Evolutionary conservation across 2,329 filamentous ascomycete genomes (phyloP), one percentile per base, ranked within the genome.

Genomic region (Emericellopsis cladophorae): DNA sequence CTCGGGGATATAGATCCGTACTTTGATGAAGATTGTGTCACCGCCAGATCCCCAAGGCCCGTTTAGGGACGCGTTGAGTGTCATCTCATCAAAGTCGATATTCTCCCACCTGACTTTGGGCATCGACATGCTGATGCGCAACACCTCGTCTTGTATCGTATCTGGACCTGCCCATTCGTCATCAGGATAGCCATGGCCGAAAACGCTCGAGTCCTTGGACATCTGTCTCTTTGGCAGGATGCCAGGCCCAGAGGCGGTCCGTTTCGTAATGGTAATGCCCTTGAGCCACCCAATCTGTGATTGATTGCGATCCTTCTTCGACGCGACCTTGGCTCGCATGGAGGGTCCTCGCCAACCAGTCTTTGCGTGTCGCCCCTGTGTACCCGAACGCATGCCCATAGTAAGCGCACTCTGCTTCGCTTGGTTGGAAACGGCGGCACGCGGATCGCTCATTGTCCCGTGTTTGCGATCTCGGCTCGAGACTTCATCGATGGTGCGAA

Each of bases 241-340:
- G 26, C 32, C 23, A 22, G 38, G 39, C 4, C 34, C 64, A 2
- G 62, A 62, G 2, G 62, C 54, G 47, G 71, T 75, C 41, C 67
- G 63, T 54, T 72, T 76, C 38, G 68, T 76, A 64, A 80, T 76
- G 26, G 71, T 78, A 44, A 82, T 77, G 5, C 78, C 77, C 51
- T 76, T 79, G 73, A 82, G 81, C 78, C 78, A 82, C 12, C 73
- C 75, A 41, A 82, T 76, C 46, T 81, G 76, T 18, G 72, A 68
- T 37, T 71, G 65, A 42, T 63, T 71, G 31, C 65, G 62, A 43
- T 75, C 68, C 39, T 62, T 68, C 14, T 57, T 57, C 5, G 59
- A 54, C 3, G 58, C 53, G 18, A 63, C 62, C 42, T 70, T 73
- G 21, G 70, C 70, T 50, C 74, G 77, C 74, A 79, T 78, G 2